A percentile compares a stretch with the other conserved stretches of the same genome.
Evolutionary conservation across 1,284 basidiomycete species (phyloP).

Genomic region (Chiua sp.): DNA sequence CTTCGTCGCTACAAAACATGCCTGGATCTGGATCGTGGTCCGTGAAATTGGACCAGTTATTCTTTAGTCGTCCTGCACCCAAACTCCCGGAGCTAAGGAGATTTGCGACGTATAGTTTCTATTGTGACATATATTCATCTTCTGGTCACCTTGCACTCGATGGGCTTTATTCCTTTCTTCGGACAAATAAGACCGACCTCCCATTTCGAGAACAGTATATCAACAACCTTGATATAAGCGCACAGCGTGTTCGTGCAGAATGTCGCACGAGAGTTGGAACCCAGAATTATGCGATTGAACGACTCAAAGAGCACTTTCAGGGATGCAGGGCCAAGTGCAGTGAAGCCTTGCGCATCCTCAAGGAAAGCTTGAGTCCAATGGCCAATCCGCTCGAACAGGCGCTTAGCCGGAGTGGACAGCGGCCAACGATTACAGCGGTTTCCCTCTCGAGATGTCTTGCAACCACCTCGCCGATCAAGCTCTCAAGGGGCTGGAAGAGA

Average conservation of each 20-base stretch:
- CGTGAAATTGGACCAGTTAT: constrained; percentile 2
- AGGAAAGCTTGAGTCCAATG: background rate
- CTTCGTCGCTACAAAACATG: too few relatives aligned
- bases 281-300: background rate
- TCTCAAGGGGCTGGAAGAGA: constrained; percentile 31
- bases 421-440: constrained; percentile 30
- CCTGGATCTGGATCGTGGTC: background rate
- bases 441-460: constrained; percentile 32
- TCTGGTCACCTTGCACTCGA: background rate
- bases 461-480: constrained; percentile 4
- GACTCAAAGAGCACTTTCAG: background rate
- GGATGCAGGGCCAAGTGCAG: background rate
- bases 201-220: constrained; percentile 5
- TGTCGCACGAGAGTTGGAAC: rapidly evolving
- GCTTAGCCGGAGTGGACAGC: constrained; percentile 2
- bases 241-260: background rate
- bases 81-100: too few relatives aligned
- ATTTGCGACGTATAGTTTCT: background rate
- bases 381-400: background rate
- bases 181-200: background rate
- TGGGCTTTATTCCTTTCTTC: background rate
- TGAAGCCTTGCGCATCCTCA: background rate
- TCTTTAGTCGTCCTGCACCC: background rate
- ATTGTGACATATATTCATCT: background rate
- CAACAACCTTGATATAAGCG: background rate